Base-by-base conservation (phyloP, 2,329 filamentous ascomycete species). In the Sphaceloma murrayae region DNA sequence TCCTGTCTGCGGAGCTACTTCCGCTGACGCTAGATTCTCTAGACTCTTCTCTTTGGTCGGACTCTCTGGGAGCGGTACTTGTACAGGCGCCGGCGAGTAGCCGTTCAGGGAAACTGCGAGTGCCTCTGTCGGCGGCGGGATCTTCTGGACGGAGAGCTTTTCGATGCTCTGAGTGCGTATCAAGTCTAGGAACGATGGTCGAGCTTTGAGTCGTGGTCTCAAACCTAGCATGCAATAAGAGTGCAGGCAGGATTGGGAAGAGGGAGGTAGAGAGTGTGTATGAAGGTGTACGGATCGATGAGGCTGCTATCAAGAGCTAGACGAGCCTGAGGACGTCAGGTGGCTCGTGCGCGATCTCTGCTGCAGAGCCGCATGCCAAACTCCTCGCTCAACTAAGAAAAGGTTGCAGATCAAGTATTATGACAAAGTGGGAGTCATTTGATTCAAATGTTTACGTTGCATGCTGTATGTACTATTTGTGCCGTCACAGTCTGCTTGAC, bases 161-260 rank as follows among this genome's bases (percentile, higher is more conserved):
- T 71, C 66, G 51, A 70, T 67, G 53, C 67, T 67, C 51, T 66
- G 64, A 54, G 67, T 64, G 47, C 64, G 62, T 53, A 82, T 68
- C 54, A 82, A 68, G 56, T 81, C 75, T 58, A 78, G 67, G 51
- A 82, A 65, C 40, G 77, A 81, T 43, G 75, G 73, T 53, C 75
- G 73, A 59, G 69, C 63, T 67, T 67, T 72, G 52, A 80, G 62
- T 60, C 68, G 70, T 59, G 73, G 75, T 58, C 73, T 67, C 54
- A 76, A 60, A 58, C 74, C 74, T 58, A 77, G 53, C 59, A 61
- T 61, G 45, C 57, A 58, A 45, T 13, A 21, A 18, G 31, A n/a
- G 42, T 34, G 18, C 45, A 40, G 17, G 7, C 2, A 22, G 27
- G 26, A 21, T 14, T 30, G 18, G 19, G 26, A 16, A 18, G 17